Percentiles rank a stretch among this genome's conserved stretches.
Conservation (phyloP, 768 basidiomycete species). For the Hirschioporus abietinus region DNA sequence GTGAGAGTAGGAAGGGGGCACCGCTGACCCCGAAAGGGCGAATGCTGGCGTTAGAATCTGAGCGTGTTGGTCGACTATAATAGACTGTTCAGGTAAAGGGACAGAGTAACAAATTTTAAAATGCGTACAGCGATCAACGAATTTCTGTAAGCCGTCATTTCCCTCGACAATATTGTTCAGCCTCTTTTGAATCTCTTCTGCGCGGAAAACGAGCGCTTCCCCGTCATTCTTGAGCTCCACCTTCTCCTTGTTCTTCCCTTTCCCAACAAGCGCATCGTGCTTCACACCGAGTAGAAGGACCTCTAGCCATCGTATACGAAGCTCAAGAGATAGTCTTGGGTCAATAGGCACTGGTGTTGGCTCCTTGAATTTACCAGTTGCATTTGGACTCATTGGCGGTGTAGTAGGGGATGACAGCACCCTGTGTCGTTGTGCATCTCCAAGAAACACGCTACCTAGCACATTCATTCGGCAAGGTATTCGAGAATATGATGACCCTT, state of each 20-base stretch:
- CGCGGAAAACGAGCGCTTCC: constrained; percentile 52
- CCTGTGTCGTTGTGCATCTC: constrained; percentile 66
- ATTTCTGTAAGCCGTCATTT: constrained; percentile 68
- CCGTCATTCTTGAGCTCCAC: constrained; percentile 39
- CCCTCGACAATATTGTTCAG: constrained; percentile 54
- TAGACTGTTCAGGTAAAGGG: constrained; percentile 4
- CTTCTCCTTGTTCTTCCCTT: constrained; percentile 26
- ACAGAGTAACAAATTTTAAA: background rate
- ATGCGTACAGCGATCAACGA: constrained; percentile 66
- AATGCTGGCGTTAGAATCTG: constrained; percentile 71
- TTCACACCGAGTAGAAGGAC: constrained; percentile 66
- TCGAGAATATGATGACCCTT: background rate
- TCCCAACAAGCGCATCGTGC: constrained; percentile 38
- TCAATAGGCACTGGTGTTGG: constrained; percentile 40
- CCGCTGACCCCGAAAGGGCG: constrained; percentile 57
- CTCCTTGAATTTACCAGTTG: constrained; percentile 13
- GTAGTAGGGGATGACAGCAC: constrained; percentile 49
- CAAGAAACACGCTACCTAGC: constrained; percentile 76
- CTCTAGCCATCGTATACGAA: constrained; percentile 77
- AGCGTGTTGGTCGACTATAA: constrained; percentile 69
- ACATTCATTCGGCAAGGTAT: background rate
- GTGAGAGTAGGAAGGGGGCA: constrained; percentile 50
- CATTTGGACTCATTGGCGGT: constrained; percentile 26
- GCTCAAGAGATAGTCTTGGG: constrained; percentile 63
- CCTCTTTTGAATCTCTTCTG: constrained; percentile 54